phyloP scores from a whole-genome alignment of 2,329 filamentous ascomycete species.

The Ceratocystis colombiana region DNA sequence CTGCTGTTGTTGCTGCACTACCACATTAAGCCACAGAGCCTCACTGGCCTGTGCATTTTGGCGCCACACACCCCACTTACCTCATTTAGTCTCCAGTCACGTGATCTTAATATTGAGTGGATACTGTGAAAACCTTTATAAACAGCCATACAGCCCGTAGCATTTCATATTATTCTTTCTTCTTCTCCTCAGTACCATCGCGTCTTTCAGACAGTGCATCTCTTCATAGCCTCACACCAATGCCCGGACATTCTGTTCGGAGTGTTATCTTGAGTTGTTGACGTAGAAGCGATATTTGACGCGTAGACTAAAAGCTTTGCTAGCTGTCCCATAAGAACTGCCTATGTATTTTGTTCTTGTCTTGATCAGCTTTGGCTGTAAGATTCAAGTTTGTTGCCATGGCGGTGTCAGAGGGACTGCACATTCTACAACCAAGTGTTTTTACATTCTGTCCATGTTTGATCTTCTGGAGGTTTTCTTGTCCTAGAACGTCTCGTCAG shows the following conservation, averaged over 20 bases:
- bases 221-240: conserved; percentile 50
- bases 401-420: conserved; percentile 38
- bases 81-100: background rate
- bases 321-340: conserved; percentile 48
- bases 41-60: background rate
- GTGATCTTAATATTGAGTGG: conserved; percentile 11
- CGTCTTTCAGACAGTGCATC: conserved; percentile 79
- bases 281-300: conserved; percentile 49
- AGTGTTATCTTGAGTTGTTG: conserved; percentile 48
- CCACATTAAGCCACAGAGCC: conserved; percentile 11
- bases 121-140: conserved; percentile 22
- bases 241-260: conserved; percentile 59
- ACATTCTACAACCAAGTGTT: conserved; percentile 30
- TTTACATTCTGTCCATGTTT: background rate
- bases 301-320: conserved; percentile 26
- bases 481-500: no score
- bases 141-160: conserved; percentile 25
- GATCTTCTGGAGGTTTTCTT: background rate
- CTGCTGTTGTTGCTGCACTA: no score
- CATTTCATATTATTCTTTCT: conserved; percentile 29
- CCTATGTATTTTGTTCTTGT: conserved; percentile 38
- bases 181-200: conserved; percentile 49
- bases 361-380: conserved; percentile 30
- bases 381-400: conserved; percentile 23
- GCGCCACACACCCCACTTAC: conserved; percentile 18